Evolutionary conservation across 1,284 basidiomycete genomes (phyloP), one percentile per base, ranked within the genome.

Genomic region (Leccinum insolens): DNA sequence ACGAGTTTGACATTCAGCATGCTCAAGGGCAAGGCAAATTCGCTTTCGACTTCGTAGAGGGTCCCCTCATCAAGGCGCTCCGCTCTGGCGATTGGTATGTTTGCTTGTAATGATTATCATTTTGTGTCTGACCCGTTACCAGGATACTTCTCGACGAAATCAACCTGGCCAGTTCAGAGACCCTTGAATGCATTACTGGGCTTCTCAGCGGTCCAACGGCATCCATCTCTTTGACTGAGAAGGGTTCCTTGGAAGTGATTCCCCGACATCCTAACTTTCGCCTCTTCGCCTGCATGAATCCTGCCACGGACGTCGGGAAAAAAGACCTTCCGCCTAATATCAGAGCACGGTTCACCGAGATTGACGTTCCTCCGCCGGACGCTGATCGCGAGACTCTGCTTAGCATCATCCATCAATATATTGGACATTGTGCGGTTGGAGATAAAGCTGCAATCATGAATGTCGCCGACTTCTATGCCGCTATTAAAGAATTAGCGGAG

Each of bases 251-350:
- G 66, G 95, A 96, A 75, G 93, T 95, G 1, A 86, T 99, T 31
- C 90, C 91, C 41, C 91, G 98, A 1, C 98, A 99, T 78, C 90
- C 95, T 20, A 92, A 98, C 74, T 99, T 99, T 82, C 92, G 97
- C 31, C 83, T 99, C 8, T 99, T 99, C 75, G 96, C 96, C 2
- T 99, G 98, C 78, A 99, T 99, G 98, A 99, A 99, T 77, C 98
- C 98, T 2, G 98, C 98, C 0, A 99, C 97, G 3, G 98, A 99
- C 72, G 95, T 99, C 22, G 98, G 98, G 65, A 99, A 99, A 84
- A 97, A 96, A 75, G 97, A 99, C 74, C 89, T 99, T 2, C 95
- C 95, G 11, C 90, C 93, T 1, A 93, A 93, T 72, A 92, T 99
- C 61, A 91, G 97, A 44, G 89, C 92, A 7, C 89, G 94, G 39